A percentile compares a stretch with the other conserved stretches of the same genome.
Evolutionary conservation across 306 rosid species (phyloP).

Genomic region (Myrica gale): DNA sequence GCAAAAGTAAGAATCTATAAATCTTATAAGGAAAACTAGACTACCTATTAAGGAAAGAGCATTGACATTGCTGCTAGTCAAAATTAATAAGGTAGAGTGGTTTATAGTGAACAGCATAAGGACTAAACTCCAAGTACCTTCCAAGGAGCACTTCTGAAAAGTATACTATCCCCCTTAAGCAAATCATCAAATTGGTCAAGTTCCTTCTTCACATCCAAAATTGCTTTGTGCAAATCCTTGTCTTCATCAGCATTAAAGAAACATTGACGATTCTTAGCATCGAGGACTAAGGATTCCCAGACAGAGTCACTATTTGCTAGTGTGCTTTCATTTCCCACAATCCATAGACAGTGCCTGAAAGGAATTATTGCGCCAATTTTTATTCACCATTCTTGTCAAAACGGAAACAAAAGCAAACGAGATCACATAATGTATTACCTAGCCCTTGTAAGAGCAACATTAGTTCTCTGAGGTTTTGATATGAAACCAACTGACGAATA

Average conservation of each 20-base stretch:
- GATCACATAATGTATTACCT: slow-evolving; percentile 39
- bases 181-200: slow-evolving; percentile 66
- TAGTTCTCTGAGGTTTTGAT: slow-evolving; percentile 52
- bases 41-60: background rate
- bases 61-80: no score
- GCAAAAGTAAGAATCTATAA: background rate
- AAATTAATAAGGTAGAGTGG: background rate
- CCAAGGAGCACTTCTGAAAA: slow-evolving; percentile 65
- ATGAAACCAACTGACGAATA: slow-evolving; percentile 45
- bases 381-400: slow-evolving; percentile 1
- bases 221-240: slow-evolving; percentile 53
- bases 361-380: slow-evolving; percentile 5
- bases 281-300: slow-evolving; percentile 55
- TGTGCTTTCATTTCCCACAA: slow-evolving; percentile 64
- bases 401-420: background rate
- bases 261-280: slow-evolving; percentile 58
- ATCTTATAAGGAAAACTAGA: background rate
- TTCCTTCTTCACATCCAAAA: slow-evolving; percentile 57
- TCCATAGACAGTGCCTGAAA: slow-evolving; percentile 73
- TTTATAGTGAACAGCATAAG: background rate
- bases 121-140: slow-evolving; percentile 43
- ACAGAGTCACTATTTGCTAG: slow-evolving; percentile 41
- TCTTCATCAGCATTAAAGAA: slow-evolving; percentile 70
- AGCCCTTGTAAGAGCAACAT: slow-evolving; percentile 88
- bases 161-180: slow-evolving; percentile 49